A percentile compares a stretch with the other conserved stretches of the same genome.
Evolutionary conservation across 164 flowering plant genomes (phyloP).

Genomic region (Akebia trifoliata): DNA sequence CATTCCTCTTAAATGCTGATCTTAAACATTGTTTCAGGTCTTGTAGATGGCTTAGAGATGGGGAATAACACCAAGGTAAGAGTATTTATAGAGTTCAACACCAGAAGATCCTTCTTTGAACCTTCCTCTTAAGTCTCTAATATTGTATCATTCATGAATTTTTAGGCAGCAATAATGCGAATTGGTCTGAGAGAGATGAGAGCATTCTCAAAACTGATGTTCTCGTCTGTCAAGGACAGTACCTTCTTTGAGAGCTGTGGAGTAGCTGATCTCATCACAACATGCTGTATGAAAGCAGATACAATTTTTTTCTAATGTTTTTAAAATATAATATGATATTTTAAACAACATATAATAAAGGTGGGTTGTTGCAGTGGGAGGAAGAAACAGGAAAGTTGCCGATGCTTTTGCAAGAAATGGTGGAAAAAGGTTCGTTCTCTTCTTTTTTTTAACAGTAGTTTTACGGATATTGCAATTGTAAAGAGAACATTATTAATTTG

Average conservation of each 20-base stretch:
- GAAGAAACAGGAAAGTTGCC: constrained; percentile 94
- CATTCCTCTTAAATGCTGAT: background rate
- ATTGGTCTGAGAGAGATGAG: constrained; percentile 92
- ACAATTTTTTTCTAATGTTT: background rate
- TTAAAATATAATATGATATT: too few species aligned
- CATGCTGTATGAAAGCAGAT: constrained; percentile 65
- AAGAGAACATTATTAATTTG: background rate
- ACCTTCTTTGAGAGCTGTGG: constrained; percentile 99
- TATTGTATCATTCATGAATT: background rate
- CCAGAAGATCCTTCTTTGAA: background rate
- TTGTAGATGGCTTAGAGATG: constrained; percentile 95
- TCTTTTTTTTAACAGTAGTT: background rate
- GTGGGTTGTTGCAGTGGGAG: constrained; percentile 68
- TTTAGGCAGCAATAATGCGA: constrained; percentile 95
- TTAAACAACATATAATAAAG: too few species aligned
- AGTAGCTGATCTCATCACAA: constrained; percentile 92
- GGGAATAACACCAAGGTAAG: constrained; percentile 91
- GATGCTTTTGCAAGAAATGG: constrained; percentile 87
- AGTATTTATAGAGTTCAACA: background rate
- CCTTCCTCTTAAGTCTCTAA: background rate
- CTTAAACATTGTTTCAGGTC: constrained; percentile 41
- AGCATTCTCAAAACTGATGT: constrained; percentile 82
- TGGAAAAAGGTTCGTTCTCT: constrained; percentile 59
- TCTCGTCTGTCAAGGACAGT: constrained; percentile 72
- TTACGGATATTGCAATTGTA: background rate